phyloP scores from a whole-genome alignment of 129 eudicot genomes.

The Erigeron canadensis region DNA sequence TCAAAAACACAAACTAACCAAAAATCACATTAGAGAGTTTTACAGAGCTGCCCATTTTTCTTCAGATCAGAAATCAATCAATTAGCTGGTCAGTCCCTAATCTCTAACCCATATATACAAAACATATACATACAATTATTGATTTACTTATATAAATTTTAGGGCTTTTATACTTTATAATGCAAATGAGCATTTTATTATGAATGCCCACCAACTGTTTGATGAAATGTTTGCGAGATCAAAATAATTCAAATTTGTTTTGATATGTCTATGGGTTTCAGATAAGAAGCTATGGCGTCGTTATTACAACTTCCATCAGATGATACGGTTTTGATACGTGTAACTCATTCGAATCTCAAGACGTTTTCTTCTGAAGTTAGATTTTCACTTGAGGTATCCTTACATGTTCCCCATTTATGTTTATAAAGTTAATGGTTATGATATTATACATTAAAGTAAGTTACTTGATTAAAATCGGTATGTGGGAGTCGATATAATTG shows the following conservation, averaged over 20 bases:
- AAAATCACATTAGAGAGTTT: too few species aligned
- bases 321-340: conserved; percentile 63
- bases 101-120: not conserved
- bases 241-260: not conserved
- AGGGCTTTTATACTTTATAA: not conserved
- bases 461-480: not conserved
- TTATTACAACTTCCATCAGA: conserved; percentile 68
- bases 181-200: conserved; percentile 5
- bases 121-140: not conserved
- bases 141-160: not conserved
- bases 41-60: too few species aligned
- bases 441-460: not conserved
- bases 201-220: conserved; percentile 24
- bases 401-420: conserved; percentile 5
- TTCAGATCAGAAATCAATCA: too few species aligned
- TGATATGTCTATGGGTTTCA: conserved; percentile 7
- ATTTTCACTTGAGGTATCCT: conserved; percentile 73
- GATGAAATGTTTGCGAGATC: conserved; percentile 24
- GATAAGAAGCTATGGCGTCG: conserved; percentile 51
- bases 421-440: not conserved
- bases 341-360: conserved; percentile 87
- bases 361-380: conserved; percentile 69
- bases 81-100: too few species aligned
- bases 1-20: not conserved
- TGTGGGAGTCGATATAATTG: too few species aligned